phyloP scores from a whole-genome alignment of 2,329 filamentous ascomycete species.

The Didymella segeticola region DNA sequence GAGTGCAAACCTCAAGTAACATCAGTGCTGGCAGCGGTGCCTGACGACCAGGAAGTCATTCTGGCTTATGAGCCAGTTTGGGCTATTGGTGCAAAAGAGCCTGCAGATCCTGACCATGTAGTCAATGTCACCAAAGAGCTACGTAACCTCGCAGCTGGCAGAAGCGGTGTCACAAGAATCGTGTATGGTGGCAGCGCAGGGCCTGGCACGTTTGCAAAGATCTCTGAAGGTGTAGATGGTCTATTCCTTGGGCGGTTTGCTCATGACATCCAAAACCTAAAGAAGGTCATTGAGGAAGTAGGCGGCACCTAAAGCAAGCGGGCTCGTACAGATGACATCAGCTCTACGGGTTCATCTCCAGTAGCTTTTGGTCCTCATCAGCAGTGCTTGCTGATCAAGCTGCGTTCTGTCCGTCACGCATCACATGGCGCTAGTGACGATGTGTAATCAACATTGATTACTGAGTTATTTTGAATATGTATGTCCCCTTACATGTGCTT shows the following conservation, averaged over 20 bases:
- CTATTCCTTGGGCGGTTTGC: constrained; percentile 83
- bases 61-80: constrained; percentile 89
- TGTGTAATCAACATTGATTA: constrained; percentile 8
- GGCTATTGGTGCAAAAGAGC: constrained; percentile 79
- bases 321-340: neutral
- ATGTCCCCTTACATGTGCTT: neutral
- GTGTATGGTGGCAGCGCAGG: constrained; percentile 86
- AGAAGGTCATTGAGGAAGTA: constrained; percentile 75
- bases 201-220: constrained; percentile 73
- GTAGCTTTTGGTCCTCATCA: neutral
- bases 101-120: constrained; percentile 76
- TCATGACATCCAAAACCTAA: constrained; percentile 75
- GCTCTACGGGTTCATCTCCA: neutral
- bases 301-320: constrained; percentile 47
- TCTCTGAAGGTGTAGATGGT: constrained; percentile 76
- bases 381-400: neutral
- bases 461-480: neutral
- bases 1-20: constrained; percentile 73
- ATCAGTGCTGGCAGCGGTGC: constrained; percentile 66
- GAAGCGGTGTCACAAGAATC: constrained; percentile 69
- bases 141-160: constrained; percentile 59
- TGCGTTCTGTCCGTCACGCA: neutral
- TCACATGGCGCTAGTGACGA: neutral
- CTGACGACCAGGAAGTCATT: constrained; percentile 70
- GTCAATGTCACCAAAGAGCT: constrained; percentile 72